Conservation (phyloP, 169 alveolate genomes). For the Plasmodium reichenowi region DNA sequence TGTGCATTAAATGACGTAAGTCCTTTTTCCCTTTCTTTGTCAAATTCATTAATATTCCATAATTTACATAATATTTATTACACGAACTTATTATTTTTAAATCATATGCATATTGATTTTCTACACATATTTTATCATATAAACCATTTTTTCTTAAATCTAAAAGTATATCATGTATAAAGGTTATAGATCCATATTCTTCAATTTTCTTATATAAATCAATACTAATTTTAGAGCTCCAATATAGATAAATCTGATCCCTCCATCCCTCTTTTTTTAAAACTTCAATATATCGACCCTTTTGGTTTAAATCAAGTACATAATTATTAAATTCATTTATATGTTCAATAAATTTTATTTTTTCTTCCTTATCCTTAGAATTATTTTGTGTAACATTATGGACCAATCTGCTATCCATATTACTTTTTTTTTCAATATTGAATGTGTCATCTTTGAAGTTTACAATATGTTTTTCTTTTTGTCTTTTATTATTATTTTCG, state of each 20-base stretch:
- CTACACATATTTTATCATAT: slow-evolving; percentile 53
- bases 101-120: slow-evolving; percentile 62
- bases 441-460: slow-evolving; percentile 3
- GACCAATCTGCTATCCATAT: slow-evolving; percentile 13
- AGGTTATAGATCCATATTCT: slow-evolving; percentile 54
- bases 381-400: slow-evolving; percentile 15
- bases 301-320: slow-evolving; percentile 58
- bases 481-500: background rate
- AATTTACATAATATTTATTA: slow-evolving; percentile 60
- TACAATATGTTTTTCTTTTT: slow-evolving; percentile 11
- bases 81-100: slow-evolving; percentile 27
- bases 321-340: slow-evolving; percentile 20
- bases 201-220: slow-evolving; percentile 65
- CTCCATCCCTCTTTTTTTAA: slow-evolving; percentile 66
- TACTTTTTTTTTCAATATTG: slow-evolving; percentile 10
- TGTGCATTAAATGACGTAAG: slow-evolving; percentile 50
- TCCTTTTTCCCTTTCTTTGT: slow-evolving; percentile 53
- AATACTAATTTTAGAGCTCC: slow-evolving; percentile 69
- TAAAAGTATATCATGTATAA: slow-evolving; percentile 54
- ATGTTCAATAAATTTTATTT: slow-evolving; percentile 12
- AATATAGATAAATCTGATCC: slow-evolving; percentile 50
- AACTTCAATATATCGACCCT: slow-evolving; percentile 50
- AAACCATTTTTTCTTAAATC: slow-evolving; percentile 49
- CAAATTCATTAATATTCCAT: slow-evolving; percentile 57
- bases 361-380: slow-evolving; percentile 10